These are phyloP conservation scores for Peterozyma toletana DNA, from an alignment of 805 yeast genomes.

Conservation along the genomic window DNA sequence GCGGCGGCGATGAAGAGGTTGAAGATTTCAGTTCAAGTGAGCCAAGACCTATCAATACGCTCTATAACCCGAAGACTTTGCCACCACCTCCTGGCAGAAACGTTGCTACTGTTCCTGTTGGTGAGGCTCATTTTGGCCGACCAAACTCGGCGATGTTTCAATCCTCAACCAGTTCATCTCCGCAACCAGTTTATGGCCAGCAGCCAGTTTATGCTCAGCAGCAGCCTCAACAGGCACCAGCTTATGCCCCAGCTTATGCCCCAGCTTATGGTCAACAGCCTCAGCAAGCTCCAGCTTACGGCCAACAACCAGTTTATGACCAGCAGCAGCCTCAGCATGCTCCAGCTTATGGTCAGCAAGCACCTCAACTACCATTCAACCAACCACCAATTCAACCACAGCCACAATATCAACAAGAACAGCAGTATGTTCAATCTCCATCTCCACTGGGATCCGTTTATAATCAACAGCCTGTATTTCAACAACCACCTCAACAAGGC, in stretches of 20 bases:
- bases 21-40: slow-evolving; percentile 11
- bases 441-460: slow-evolving; percentile 2
- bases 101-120: slow-evolving; percentile 14
- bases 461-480: slow-evolving; percentile 8
- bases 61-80: slow-evolving; percentile 24
- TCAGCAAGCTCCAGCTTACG: slow-evolving; percentile 1
- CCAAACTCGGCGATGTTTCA: slow-evolving; percentile 1
- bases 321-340: slow-evolving; percentile 3
- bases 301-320: slow-evolving; percentile 1
- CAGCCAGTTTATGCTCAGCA: not conserved
- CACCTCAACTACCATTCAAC: slow-evolving; percentile 6
- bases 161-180: not conserved
- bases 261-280: slow-evolving; percentile 9
- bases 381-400: slow-evolving; percentile 7
- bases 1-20: slow-evolving; percentile 8
- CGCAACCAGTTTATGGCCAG: not conserved
- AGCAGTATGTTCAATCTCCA: slow-evolving; percentile 9
- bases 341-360: slow-evolving; percentile 12
- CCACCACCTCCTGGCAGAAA: slow-evolving; percentile 33
- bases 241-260: slow-evolving; percentile 9
- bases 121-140: slow-evolving; percentile 1
- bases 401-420: slow-evolving; percentile 6
- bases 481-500: slow-evolving; percentile 3
- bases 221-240: slow-evolving; percentile 2
- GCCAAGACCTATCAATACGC: slow-evolving; percentile 13